Conservation (phyloP, 345 rosid species). For the Erysimum cheiranthoides region DNA sequence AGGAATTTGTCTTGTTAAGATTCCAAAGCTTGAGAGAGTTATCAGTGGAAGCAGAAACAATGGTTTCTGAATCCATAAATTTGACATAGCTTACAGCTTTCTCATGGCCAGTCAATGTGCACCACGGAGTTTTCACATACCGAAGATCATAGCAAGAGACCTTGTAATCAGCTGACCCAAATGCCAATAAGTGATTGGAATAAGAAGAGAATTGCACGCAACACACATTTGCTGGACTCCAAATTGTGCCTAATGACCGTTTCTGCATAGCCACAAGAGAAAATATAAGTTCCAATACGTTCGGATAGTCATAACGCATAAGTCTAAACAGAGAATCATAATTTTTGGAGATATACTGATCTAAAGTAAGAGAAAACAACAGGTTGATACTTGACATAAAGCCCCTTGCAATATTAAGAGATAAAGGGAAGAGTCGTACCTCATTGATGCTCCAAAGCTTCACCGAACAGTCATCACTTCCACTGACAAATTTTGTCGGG, state of each 20-base stretch:
- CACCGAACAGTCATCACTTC: slow-evolving; percentile 90
- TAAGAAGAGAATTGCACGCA: slow-evolving; percentile 80
- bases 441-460: slow-evolving; percentile 91
- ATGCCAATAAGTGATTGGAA: slow-evolving; percentile 72
- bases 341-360: slow-evolving; percentile 13
- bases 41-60: slow-evolving; percentile 95
- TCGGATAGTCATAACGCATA: neutral
- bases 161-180: slow-evolving; percentile 86
- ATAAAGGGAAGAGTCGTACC: slow-evolving; percentile 47
- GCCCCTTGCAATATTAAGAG: slow-evolving; percentile 1
- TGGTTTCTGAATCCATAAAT: slow-evolving; percentile 77
- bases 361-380: neutral
- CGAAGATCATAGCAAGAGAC: slow-evolving; percentile 86
- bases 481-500: slow-evolving; percentile 87
- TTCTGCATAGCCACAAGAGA: slow-evolving; percentile 58
- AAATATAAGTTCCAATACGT: slow-evolving; percentile 22
- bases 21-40: slow-evolving; percentile 88
- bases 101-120: slow-evolving; percentile 75
- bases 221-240: slow-evolving; percentile 83
- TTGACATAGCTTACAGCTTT: slow-evolving; percentile 92
- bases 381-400: slow-evolving; percentile 6
- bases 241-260: slow-evolving; percentile 66
- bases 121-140: slow-evolving; percentile 69
- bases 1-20: slow-evolving; percentile 61
- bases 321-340: slow-evolving; percentile 14